phyloP scores from a whole-genome alignment of 2,329 filamentous ascomycete genomes.

The Aspergillus awamori region DNA sequence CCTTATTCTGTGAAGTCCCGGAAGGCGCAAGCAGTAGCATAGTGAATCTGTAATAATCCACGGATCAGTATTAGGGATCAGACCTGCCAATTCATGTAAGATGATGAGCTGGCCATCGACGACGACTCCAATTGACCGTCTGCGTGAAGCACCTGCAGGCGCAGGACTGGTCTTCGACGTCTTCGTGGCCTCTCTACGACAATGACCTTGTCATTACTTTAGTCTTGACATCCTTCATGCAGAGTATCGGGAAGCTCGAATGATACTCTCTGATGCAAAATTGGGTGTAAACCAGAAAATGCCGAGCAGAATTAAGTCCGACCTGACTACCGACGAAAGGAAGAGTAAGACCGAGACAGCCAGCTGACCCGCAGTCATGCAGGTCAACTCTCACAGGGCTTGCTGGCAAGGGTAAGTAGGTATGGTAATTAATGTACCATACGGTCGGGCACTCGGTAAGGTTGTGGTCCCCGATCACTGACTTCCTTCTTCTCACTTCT shows the following conservation, averaged over 20 bases:
- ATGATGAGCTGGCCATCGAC: constrained; percentile 10
- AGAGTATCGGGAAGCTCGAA: not conserved
- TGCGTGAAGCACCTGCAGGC: not conserved
- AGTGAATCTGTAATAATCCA: too few species aligned
- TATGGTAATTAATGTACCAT: not conserved
- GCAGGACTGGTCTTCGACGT: not conserved
- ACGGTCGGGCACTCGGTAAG: not conserved
- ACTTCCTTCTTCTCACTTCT: not conserved
- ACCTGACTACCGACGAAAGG: not conserved
- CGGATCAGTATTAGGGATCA: constrained; percentile 7
- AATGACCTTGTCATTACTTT: not conserved
- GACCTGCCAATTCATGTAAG: not conserved
- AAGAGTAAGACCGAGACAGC: not conserved
- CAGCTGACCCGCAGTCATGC: not conserved
- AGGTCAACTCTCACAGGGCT: not conserved
- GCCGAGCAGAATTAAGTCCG: not conserved
- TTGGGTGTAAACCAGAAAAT: not conserved
- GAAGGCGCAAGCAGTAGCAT: too few species aligned
- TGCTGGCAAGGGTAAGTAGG: not conserved
- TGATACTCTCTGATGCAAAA: not conserved
- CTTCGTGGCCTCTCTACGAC: not conserved
- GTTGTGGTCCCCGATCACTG: not conserved
- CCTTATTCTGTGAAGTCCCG: too few species aligned
- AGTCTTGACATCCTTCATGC: not conserved
- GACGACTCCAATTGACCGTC: constrained; percentile 3